These are phyloP conservation scores for Penicillium sp. DNA, from an alignment of 2,329 filamentous ascomycete genomes.

Conservation along the genomic window DNA sequence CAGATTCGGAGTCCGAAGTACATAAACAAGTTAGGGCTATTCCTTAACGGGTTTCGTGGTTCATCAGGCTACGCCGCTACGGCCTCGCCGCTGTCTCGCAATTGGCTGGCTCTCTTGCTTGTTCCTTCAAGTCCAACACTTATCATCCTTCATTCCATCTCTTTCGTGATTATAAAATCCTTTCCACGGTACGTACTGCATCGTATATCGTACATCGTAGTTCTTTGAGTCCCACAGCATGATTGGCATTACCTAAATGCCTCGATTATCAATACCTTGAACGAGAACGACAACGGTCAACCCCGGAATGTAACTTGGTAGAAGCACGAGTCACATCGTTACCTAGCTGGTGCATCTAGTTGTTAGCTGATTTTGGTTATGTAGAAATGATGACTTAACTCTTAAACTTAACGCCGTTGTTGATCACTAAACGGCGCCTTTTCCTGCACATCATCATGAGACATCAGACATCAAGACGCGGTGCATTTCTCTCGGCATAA, in stretches of 20 bases:
- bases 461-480: no score
- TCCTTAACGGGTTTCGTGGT: background rate
- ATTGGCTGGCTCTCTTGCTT: background rate
- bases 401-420: no score
- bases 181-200: background rate
- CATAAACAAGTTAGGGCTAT: background rate
- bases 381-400: no score
- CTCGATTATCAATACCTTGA: no score
- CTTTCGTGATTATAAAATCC: no score
- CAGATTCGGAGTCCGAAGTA: background rate
- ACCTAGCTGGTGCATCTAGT: background rate
- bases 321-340: background rate
- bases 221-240: background rate
- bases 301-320: background rate
- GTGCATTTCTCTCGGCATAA: no score
- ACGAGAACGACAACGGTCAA: no score
- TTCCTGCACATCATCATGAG: no score
- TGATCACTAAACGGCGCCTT: no score
- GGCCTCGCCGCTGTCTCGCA: background rate
- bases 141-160: background rate
- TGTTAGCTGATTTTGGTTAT: background rate
- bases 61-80: background rate
- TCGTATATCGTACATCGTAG: no score
- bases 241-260: background rate
- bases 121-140: no score